Conservation (phyloP, 2,329 filamentous ascomycete species). For the Iodosphaeria phyllophila region DNA sequence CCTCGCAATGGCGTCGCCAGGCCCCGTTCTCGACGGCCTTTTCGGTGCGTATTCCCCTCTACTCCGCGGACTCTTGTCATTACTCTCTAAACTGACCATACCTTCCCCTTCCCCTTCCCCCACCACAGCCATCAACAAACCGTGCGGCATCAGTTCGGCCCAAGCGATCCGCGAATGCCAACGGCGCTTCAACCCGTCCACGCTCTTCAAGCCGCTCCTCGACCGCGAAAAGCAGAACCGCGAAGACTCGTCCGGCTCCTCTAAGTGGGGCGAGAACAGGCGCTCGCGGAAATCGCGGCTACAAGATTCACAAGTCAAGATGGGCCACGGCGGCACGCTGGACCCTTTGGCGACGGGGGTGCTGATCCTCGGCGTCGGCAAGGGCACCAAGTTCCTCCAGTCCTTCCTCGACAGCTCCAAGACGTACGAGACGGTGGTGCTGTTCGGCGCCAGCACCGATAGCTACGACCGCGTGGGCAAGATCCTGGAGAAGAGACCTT, state of each 20-base stretch:
- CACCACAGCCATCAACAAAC: constrained; percentile 72
- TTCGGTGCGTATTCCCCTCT: constrained; percentile 25
- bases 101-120: constrained; percentile 2
- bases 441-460: constrained; percentile 87
- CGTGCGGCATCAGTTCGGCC: constrained; percentile 68
- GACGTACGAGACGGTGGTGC: constrained; percentile 71
- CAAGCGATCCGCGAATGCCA: constrained; percentile 83
- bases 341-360: constrained; percentile 90
- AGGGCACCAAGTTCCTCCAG: constrained; percentile 66
- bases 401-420: constrained; percentile 80
- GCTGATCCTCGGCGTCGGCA: constrained; percentile 72
- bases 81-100: neutral
- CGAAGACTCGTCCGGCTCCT: constrained; percentile 33
- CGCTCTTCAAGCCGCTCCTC: constrained; percentile 63
- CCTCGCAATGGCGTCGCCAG: constrained; percentile 32
- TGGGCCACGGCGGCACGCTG: constrained; percentile 89
- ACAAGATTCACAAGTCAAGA: constrained; percentile 59
- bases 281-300: constrained; percentile 36
- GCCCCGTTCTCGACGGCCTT: constrained; percentile 32
- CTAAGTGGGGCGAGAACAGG: no score
- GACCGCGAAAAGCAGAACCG: constrained; percentile 38
- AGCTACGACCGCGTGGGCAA: constrained; percentile 80
- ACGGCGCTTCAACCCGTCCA: constrained; percentile 62
- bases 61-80: neutral
- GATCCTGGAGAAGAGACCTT: constrained; percentile 54